phyloP scores from a whole-genome alignment of 2,329 filamentous ascomycete genomes.

The Talaromyces sp. region DNA sequence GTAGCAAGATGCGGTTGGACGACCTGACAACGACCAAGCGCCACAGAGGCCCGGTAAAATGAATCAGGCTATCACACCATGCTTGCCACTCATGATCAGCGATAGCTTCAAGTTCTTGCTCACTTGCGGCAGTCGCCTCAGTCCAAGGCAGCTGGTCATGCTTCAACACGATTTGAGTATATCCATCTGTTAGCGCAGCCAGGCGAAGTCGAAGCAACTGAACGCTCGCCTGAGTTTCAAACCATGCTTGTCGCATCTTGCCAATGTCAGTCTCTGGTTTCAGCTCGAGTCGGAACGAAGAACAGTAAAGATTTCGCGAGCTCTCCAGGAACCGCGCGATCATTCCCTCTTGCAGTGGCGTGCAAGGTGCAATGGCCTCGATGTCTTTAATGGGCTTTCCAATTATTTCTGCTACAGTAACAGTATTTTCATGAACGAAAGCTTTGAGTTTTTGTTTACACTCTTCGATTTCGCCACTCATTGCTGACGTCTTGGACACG shows the following conservation, averaged over 20 bases:
- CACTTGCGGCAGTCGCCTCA: conserved; percentile 29
- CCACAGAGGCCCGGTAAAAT: conserved; percentile 36
- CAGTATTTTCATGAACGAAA: conserved; percentile 60
- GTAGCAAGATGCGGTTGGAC: conserved; percentile 42
- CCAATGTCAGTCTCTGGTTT: conserved; percentile 42
- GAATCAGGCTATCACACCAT: conserved; percentile 57
- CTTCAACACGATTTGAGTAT: conserved; percentile 67
- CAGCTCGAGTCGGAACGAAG: conserved; percentile 65
- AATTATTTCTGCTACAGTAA: conserved; percentile 53
- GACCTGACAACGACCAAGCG: conserved; percentile 30
- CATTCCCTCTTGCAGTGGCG: conserved; percentile 82
- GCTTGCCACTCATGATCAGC: conserved; percentile 37
- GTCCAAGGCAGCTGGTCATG: conserved; percentile 45
- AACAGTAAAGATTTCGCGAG: conserved; percentile 66
- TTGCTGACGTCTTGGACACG: not conserved
- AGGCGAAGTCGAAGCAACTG: conserved; percentile 73
- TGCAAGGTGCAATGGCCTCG: conserved; percentile 76
- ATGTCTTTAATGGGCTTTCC: conserved; percentile 53
- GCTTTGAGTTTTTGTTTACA: conserved; percentile 62
- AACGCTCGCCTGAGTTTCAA: conserved; percentile 48
- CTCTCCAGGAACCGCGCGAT: conserved; percentile 65
- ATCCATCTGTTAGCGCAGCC: conserved; percentile 68
- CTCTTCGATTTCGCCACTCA: conserved; percentile 39
- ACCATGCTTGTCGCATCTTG: conserved; percentile 58
- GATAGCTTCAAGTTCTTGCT: conserved; percentile 31